Base-by-base conservation (phyloP, 1,284 basidiomycete genomes). In the Trichosporon ovoides region DNA sequence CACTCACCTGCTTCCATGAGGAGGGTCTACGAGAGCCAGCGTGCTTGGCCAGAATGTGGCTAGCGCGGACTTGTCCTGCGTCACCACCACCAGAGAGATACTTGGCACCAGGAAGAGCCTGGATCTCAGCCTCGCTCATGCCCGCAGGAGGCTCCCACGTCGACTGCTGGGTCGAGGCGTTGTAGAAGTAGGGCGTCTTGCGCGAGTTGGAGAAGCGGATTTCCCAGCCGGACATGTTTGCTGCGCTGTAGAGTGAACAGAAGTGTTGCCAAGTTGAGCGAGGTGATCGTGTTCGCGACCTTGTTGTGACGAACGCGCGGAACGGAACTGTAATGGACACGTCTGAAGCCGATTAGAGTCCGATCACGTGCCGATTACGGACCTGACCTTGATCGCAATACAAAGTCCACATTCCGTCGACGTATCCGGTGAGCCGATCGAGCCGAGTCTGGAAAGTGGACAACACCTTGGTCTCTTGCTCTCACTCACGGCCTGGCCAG, bases 41-140 rank as follows among this genome's bases (percentile, higher is more conserved):
- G 78, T 98, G 94, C 80, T 99, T 99, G 66, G 97, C 87, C 56
- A 99, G 80, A 63, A 99, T 80, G 80, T 99, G 96, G 73, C 91
- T 94, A 11, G 94, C 95, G 58, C 92, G 85, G 34, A 97, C 91
- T 76, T 90, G 83, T 14, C 54, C 69, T 28, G 58, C 57, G 37
- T 55, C 40, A 31, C 52, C 62, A 28, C 61, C 34, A 9, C 52
- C 52, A 16, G 53, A n/a, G 58, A 86, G 77, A 51, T 84, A 78
- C 63, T 80, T 67, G 9, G 83, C 75, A 0, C 92, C 92, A 1
- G 88, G 86, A 13, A 95, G 82, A 3, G 76, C 61, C 9, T 79
- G 68, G 65, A 91, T 76, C 66, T 93, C 75, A 2, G 87, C 85
- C 35, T 81, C 66, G 14, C 84, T 80, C 50, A 97, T 76, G 2